Conservation (phyloP, 805 yeast species). For the Komagataella pseudopastoris region DNA sequence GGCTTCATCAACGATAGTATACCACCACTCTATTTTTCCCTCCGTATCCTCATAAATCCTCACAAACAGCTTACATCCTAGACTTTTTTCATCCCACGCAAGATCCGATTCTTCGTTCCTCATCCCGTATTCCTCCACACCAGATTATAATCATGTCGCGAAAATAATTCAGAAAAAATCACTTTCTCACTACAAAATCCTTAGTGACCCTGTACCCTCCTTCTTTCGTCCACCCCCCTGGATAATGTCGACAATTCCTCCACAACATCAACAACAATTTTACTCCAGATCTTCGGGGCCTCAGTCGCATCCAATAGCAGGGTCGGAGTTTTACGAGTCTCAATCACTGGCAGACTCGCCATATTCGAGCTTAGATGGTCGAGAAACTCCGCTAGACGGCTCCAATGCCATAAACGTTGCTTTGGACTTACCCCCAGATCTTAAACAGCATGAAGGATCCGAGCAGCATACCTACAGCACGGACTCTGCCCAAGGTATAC, state of each 20-base stretch:
- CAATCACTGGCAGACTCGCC: not conserved
- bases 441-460: not conserved
- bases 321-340: not conserved
- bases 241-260: not conserved
- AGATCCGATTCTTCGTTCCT: not conserved
- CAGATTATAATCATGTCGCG: not conserved
- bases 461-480: not conserved
- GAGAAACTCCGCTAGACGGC: not conserved
- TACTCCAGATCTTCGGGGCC: not conserved
- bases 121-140: not conserved
- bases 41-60: not conserved
- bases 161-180: not conserved
- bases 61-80: not conserved
- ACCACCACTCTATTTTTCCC: not conserved
- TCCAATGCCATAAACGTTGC: not conserved
- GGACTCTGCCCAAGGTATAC: not conserved
- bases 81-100: not conserved
- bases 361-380: not conserved
- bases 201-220: not conserved
- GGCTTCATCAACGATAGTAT: not conserved
- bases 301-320: not conserved
- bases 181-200: not conserved
- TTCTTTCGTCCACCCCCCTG: not conserved
- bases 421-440: not conserved
- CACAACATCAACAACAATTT: not conserved